Evolutionary conservation across 2,329 filamentous ascomycete species (phyloP), one percentile per base, ranked within the genome.

Genomic region (Didymella sp.): DNA sequence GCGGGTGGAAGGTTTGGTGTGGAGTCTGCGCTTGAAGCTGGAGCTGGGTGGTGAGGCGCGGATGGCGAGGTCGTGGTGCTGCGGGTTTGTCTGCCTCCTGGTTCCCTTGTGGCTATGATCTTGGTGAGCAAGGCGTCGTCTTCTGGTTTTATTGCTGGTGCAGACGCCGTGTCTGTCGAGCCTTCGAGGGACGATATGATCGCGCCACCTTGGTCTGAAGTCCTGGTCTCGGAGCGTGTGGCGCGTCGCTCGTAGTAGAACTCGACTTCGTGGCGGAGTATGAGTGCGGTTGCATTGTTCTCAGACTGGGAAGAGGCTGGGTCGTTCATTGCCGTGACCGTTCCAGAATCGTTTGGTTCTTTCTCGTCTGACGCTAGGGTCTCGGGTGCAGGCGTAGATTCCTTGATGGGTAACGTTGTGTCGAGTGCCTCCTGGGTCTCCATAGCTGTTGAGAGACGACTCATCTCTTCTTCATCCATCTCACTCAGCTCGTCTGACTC

Each of bases 191-290:
- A 9, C 25, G 24, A 19, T 17, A 6, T 7, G 4, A 4, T 17
- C 4, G 40, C 15, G n/a, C 15, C 9, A 5, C 27, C n/a, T 27
- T 2, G 17, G n/a, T 25, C 44, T 6, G 31, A 38, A 6, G 22
- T 17, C n/a, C 22, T 4, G 2, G 27, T 33, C 19, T 50, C 37
- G 12, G 47, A 50, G 27, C 47, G 47, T 15, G 47, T 50, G 19
- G 24, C 27, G 19, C 35, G 47, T 1, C 47, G 25, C 9, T 28
- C 47, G 27, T 50, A 50, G 27, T 6, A 6, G 13, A 31, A 40
- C 7, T 42, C 47, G n/a, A 37, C 47, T 25, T 50, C 47, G 19
- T 52, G 41, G 48, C 22, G 38, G 13, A 17, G 22, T 11, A 11
- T 24, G 37, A 5, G 9, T 22, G 37, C 19, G 4, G 2, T 8